These are phyloP conservation scores for Martiniozyma abietophila DNA, from an alignment of 805 yeast genomes.

Conservation along the genomic window DNA sequence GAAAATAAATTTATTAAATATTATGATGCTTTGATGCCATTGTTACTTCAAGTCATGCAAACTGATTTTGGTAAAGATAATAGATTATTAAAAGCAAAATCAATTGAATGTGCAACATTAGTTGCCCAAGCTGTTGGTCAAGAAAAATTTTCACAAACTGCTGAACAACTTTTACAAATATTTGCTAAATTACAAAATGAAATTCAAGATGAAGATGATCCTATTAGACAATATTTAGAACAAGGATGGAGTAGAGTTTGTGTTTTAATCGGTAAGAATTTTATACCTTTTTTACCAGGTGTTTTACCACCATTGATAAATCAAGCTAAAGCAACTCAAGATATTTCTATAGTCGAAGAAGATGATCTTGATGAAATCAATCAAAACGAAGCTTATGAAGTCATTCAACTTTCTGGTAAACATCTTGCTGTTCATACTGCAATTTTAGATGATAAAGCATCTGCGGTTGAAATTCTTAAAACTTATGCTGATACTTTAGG, in stretches of 20 bases:
- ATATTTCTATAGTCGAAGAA: slow-evolving; percentile 80
- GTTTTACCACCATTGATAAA: slow-evolving; percentile 84
- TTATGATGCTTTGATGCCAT: slow-evolving; percentile 90
- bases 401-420: slow-evolving; percentile 82
- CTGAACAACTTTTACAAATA: slow-evolving; percentile 61
- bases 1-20: slow-evolving; percentile 80
- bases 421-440: slow-evolving; percentile 94
- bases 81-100: slow-evolving; percentile 77
- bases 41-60: slow-evolving; percentile 67
- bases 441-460: slow-evolving; percentile 84
- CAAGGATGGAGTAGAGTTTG: slow-evolving; percentile 97
- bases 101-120: slow-evolving; percentile 91
- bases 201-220: slow-evolving; percentile 66
- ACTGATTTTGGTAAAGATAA: slow-evolving; percentile 73
- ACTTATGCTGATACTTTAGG: slow-evolving; percentile 80
- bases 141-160: slow-evolving; percentile 72
- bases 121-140: slow-evolving; percentile 94
- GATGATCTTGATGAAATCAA: slow-evolving; percentile 75
- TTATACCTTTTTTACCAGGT: slow-evolving; percentile 70
- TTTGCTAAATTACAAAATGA: slow-evolving; percentile 59
- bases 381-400: slow-evolving; percentile 91
- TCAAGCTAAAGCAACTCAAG: slow-evolving; percentile 86
- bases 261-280: slow-evolving; percentile 73
- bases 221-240: slow-evolving; percentile 75
- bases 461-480: slow-evolving; percentile 81